These are phyloP conservation scores for Helianthus tuberosus DNA, from an alignment of 129 eudicot species.

Conservation along the genomic window DNA sequence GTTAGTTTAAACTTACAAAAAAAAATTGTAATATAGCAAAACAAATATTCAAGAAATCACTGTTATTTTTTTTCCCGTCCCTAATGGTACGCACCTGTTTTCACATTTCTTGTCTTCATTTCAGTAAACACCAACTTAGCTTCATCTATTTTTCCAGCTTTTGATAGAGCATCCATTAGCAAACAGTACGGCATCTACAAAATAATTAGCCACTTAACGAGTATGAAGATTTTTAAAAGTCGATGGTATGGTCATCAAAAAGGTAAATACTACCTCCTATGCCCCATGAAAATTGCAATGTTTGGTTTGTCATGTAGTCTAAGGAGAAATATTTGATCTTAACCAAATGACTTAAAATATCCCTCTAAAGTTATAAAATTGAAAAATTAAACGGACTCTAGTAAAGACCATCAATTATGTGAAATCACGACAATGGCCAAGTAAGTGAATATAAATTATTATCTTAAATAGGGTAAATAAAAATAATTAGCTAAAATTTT, in stretches of 20 bases:
- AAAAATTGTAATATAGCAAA: not conserved
- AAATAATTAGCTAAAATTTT: not conserved
- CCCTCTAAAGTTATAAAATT: not conserved
- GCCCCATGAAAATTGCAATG: not conserved
- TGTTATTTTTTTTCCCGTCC: no score
- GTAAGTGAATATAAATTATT: not conserved
- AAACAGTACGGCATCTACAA: slow-evolving; percentile 93
- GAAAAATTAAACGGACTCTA: not conserved
- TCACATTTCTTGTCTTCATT: slow-evolving; percentile 67
- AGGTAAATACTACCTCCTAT: not conserved
- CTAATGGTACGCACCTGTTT: slow-evolving; percentile 46
- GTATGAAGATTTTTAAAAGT: not conserved
- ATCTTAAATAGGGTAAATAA: not conserved
- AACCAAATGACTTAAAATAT: not conserved
- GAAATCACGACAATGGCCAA: not conserved
- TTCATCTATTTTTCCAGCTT: slow-evolving; percentile 70
- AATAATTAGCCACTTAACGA: slow-evolving; percentile 3
- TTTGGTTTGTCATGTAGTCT: not conserved
- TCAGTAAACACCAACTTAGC: slow-evolving; percentile 75
- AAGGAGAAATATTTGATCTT: not conserved
- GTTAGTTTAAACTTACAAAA: slow-evolving; percentile 19
- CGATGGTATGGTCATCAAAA: not conserved
- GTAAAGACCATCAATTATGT: not conserved
- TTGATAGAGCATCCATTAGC: slow-evolving; percentile 90
- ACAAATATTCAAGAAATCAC: not conserved